Percentiles rank a stretch among this genome's conserved stretches.
These are phyloP conservation scores for Amanita molliuscula DNA, from an alignment of 768 basidiomycete genomes.

Conservation along the genomic window DNA sequence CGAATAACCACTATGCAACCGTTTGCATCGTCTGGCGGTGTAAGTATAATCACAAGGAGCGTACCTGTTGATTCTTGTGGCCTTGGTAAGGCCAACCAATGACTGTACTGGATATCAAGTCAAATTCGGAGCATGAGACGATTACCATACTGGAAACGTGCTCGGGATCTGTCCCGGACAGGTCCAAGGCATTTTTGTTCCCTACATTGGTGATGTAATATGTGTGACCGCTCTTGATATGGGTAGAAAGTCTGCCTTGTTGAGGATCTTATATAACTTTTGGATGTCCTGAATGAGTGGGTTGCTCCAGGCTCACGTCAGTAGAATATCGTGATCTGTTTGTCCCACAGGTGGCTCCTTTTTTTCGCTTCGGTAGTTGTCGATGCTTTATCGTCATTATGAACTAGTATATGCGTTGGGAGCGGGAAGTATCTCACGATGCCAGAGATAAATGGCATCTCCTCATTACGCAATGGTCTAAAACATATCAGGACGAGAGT, in stretches of 20 bases:
- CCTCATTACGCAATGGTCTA: too few relatives aligned
- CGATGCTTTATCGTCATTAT: too few relatives aligned
- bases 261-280: too few relatives aligned
- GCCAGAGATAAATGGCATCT: too few relatives aligned
- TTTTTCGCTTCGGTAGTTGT: too few relatives aligned
- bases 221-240: not conserved
- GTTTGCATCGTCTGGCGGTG: not conserved
- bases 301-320: too few relatives aligned
- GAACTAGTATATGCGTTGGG: too few relatives aligned
- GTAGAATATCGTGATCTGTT: too few relatives aligned
- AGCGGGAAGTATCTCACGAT: too few relatives aligned
- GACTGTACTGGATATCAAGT: not conserved
- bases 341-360: too few relatives aligned
- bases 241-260: not conserved
- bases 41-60: not conserved
- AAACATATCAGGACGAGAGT: too few relatives aligned
- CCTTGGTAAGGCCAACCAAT: not conserved
- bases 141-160: not conserved
- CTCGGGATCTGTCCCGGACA: not conserved
- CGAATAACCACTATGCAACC: not conserved
- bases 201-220: not conserved
- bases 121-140: not conserved
- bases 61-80: not conserved
- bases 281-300: too few relatives aligned
- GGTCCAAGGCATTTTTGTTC: not conserved